Evolutionary conservation across 352 stramenopile species (phyloP).

Genomic region (Phytophthora melonis): DNA sequence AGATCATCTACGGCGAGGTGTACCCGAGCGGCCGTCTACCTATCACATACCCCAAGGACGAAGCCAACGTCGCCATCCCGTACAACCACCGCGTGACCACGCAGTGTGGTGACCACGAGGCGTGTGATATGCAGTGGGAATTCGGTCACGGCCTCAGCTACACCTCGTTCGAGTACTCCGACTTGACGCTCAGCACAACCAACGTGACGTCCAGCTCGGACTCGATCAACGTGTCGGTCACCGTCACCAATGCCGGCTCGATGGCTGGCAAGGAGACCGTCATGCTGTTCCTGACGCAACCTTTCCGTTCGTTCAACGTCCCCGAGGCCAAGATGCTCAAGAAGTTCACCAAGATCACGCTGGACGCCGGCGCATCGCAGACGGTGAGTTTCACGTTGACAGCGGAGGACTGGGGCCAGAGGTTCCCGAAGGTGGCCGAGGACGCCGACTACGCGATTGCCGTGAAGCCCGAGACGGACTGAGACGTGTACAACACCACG

Average conservation of each 20-base stretch:
- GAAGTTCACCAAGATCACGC: conserved; percentile 76
- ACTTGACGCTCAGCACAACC: conserved; percentile 45
- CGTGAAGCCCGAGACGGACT: conserved; percentile 75
- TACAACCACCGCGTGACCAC: conserved; percentile 77
- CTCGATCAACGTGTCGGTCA: conserved; percentile 58
- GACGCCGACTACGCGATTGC: conserved; percentile 69
- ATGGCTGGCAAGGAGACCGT: conserved; percentile 71
- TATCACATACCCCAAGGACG: conserved; percentile 84
- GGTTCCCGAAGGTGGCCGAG: conserved; percentile 68
- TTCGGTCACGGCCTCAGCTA: conserved; percentile 77
- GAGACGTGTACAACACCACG: conserved; percentile 61
- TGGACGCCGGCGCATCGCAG: conserved; percentile 47
- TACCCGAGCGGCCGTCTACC: conserved; percentile 86
- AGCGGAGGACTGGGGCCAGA: conserved; percentile 57
- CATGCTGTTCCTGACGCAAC: conserved; percentile 79
- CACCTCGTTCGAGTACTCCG: conserved; percentile 65
- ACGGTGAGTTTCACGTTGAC: conserved; percentile 52
- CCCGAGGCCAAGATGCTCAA: conserved; percentile 85
- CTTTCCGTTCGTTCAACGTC: conserved; percentile 60
- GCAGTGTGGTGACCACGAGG: conserved; percentile 42
- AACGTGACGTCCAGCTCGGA: conserved; percentile 40
- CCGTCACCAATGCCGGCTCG: conserved; percentile 70
- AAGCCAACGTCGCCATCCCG: conserved; percentile 60
- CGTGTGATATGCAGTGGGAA: conserved; percentile 66
- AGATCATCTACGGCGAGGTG: conserved; percentile 82